Evolutionary conservation across 2,329 filamentous ascomycete genomes (phyloP).

Genomic region (Ophiostoma tasmaniense): DNA sequence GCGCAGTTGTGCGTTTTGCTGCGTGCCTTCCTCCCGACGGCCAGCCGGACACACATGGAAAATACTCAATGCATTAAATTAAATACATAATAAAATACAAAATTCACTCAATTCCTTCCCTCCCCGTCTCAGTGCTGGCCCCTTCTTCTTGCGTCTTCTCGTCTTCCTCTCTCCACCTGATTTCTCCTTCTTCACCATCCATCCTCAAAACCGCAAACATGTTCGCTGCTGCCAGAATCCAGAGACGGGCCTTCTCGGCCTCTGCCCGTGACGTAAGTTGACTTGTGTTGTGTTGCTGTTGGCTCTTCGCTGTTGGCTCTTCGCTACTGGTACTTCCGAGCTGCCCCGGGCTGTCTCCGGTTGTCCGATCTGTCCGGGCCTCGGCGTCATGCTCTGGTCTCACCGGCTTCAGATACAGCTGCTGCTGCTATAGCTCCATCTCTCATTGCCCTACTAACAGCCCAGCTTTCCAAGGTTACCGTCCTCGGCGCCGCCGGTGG

Average conservation of each 20-base stretch:
- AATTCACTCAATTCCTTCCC: background rate
- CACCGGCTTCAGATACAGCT: too few species aligned
- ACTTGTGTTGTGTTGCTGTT: background rate
- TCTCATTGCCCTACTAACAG: background rate
- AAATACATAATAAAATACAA: constrained; percentile 3
- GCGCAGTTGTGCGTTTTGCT: constrained; percentile 8
- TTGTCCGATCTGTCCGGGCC: background rate
- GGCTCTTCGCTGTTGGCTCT: background rate
- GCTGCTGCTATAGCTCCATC: background rate
- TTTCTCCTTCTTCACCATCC: constrained; percentile 1
- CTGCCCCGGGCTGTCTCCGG: background rate
- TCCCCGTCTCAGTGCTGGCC: constrained; percentile 11
- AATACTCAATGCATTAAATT: constrained; percentile 1
- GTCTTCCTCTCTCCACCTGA: constrained; percentile 5
- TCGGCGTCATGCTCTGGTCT: background rate
- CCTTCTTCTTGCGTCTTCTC: constrained; percentile 14
- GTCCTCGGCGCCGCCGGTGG: constrained; percentile 95
- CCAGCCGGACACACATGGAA: background rate
- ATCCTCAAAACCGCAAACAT: constrained; percentile 42
- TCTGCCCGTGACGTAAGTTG: constrained; percentile 64
- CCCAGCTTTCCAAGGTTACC: constrained; percentile 82
- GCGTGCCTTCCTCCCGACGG: constrained; percentile 3
- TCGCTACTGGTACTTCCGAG: background rate
- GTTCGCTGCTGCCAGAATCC: constrained; percentile 64
- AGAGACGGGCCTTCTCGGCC: constrained; percentile 74